Evolutionary conservation across 768 basidiomycete genomes (phyloP).

Genomic region (Leucocoprinus sp.): DNA sequence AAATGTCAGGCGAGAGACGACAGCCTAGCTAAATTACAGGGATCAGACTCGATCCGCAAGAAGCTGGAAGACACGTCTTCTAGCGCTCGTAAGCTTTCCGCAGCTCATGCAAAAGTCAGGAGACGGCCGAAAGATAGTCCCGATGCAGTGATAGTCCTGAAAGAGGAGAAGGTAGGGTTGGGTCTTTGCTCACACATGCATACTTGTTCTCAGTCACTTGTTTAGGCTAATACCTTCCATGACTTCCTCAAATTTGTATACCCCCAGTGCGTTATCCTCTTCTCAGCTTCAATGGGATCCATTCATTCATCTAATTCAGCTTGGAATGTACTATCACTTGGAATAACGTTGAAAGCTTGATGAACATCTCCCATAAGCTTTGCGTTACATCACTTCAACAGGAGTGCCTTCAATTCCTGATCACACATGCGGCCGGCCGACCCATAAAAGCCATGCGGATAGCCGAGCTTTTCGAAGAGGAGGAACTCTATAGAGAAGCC

Average conservation of each 20-base stretch:
- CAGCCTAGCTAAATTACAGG: conserved; percentile 58
- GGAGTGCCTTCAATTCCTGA: conserved; percentile 79
- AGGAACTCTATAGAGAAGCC: conserved; percentile 83
- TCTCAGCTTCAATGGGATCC: neutral
- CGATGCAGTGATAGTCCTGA: conserved; percentile 82
- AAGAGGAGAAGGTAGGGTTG: conserved; percentile 80
- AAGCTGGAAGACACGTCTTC: conserved; percentile 12
- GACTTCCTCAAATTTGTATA: conserved; percentile 92
- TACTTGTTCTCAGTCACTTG: conserved; percentile 3
- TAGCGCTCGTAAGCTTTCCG: conserved; percentile 12
- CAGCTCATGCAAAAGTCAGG: conserved; percentile 32
- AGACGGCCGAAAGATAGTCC: conserved; percentile 42
- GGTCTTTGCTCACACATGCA: too few relatives aligned
- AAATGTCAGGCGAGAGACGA: conserved; percentile 36
- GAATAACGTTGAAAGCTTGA: conserved; percentile 88
- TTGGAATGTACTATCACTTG: conserved; percentile 90
- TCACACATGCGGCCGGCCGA: conserved; percentile 86
- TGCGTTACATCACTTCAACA: conserved; percentile 75
- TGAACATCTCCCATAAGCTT: conserved; percentile 87
- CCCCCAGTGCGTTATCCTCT: conserved; percentile 62
- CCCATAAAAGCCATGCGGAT: conserved; percentile 92
- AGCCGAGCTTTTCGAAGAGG: conserved; percentile 85
- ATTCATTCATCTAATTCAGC: conserved; percentile 25
- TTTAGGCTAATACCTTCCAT: conserved; percentile 76
- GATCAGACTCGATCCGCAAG: conserved; percentile 14